These are phyloP conservation scores for Suillus ampliporus DNA, from an alignment of 768 basidiomycete genomes.

Conservation along the genomic window DNA sequence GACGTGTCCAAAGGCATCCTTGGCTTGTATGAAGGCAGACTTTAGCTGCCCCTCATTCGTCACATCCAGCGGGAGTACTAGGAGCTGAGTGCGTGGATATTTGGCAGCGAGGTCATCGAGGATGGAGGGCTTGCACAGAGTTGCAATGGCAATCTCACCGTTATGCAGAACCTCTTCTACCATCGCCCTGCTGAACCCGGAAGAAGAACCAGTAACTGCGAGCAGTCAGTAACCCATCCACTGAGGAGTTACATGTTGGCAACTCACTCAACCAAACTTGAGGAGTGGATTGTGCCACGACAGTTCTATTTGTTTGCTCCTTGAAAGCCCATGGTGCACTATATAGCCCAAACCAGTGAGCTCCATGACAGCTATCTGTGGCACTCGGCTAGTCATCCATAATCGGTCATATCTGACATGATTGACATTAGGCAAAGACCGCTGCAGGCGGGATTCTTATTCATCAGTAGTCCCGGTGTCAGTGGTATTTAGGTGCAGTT, in stretches of 20 bases:
- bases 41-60: constrained; percentile 17
- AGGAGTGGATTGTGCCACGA: constrained; percentile 5
- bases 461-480: too few relatives aligned
- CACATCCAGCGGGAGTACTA: constrained; percentile 29
- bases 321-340: too few relatives aligned
- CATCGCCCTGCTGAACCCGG: constrained; percentile 31
- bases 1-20: constrained; percentile 22
- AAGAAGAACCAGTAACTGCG: constrained; percentile 31
- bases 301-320: too few relatives aligned
- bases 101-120: constrained; percentile 26
- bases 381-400: too few relatives aligned
- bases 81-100: constrained; percentile 19
- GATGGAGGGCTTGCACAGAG: constrained; percentile 26
- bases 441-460: too few relatives aligned
- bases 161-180: constrained; percentile 25
- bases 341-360: too few relatives aligned
- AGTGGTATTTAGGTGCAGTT: too few relatives aligned
- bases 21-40: constrained; percentile 23
- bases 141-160: constrained; percentile 32
- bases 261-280: constrained; percentile 28
- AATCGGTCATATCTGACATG: too few relatives aligned
- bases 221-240: background rate
- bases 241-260: background rate
- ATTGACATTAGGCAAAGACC: too few relatives aligned
- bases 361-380: too few relatives aligned